phyloP scores from a whole-genome alignment of 768 basidiomycete species.

The Mycena olivaceomarginata region DNA sequence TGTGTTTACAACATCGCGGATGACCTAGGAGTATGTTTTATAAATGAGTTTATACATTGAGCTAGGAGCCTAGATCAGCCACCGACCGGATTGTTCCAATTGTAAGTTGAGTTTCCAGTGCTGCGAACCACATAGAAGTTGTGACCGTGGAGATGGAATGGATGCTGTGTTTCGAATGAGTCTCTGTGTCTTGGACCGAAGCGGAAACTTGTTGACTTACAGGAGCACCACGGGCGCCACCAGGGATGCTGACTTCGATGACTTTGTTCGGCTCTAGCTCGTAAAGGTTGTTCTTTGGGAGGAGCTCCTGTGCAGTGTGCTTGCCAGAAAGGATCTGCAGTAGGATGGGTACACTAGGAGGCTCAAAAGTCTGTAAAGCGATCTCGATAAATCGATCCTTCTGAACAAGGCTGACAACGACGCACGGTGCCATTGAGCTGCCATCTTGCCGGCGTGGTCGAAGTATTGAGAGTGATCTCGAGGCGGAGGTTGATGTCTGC shows the following conservation, averaged over 20 bases:
- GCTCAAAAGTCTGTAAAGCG: neutral
- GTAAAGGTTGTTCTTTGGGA: constrained; percentile 44
- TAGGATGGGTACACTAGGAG: constrained; percentile 25
- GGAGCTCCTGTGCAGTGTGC: constrained; percentile 49
- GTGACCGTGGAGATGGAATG: constrained; percentile 45
- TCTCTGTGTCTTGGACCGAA: neutral
- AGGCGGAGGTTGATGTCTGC: constrained; percentile 48
- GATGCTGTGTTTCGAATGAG: neutral
- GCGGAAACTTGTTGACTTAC: neutral
- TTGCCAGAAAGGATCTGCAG: constrained; percentile 52
- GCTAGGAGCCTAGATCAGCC: too few relatives aligned
- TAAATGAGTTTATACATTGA: too few relatives aligned
- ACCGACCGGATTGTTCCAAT: constrained; percentile 35
- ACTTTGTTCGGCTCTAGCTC: constrained; percentile 29
- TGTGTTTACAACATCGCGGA: constrained; percentile 28
- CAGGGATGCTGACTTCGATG: constrained; percentile 30
- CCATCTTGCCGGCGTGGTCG: neutral
- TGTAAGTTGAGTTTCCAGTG: constrained; percentile 47
- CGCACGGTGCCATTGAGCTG: constrained; percentile 22
- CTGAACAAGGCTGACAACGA: neutral
- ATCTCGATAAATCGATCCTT: neutral
- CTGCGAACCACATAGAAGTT: constrained; percentile 55
- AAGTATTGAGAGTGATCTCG: neutral
- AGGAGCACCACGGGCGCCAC: constrained; percentile 19
- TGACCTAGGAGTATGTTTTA: neutral